phyloP scores from a whole-genome alignment of 2,329 filamentous ascomycete genomes.

The Pezizomycotina sp. region DNA sequence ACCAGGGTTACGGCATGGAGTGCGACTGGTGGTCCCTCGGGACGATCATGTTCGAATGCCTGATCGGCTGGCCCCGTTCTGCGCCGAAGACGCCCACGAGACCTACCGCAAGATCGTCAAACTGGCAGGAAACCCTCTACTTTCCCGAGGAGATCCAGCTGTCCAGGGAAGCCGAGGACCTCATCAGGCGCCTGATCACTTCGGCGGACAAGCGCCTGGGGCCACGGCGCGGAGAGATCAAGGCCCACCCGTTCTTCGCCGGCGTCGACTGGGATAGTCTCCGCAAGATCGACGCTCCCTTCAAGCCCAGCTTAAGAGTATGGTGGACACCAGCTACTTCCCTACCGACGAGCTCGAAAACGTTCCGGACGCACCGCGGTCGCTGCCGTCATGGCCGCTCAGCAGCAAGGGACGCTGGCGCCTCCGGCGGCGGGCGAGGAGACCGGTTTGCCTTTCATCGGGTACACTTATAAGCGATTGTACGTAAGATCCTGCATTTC shows the following conservation, averaged over 20 bases:
- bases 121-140: conserved; percentile 89
- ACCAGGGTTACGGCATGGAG: conserved; percentile 86
- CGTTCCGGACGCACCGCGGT: conserved; percentile 55
- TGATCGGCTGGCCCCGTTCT: conserved; percentile 99
- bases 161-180: conserved; percentile 71
- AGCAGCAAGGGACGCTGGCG: conserved; percentile 43
- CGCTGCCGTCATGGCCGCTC: conserved; percentile 41
- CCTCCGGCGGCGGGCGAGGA: conserved; percentile 46
- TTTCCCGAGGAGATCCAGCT: conserved; percentile 92
- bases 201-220: conserved; percentile 86
- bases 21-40: conserved; percentile 99
- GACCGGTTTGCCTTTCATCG: conserved; percentile 90
- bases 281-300: conserved; percentile 82
- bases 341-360: conserved; percentile 87
- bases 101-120: conserved; percentile 98
- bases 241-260: conserved; percentile 86
- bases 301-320: conserved; percentile 88
- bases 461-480: conserved; percentile 97
- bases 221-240: conserved; percentile 78
- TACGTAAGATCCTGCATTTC: conserved; percentile 31
- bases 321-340: conserved; percentile 96
- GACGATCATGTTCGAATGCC: conserved; percentile 98
- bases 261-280: conserved; percentile 90
- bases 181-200: conserved; percentile 86
- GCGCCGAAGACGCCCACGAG: conserved; percentile 90